Base-by-base conservation (phyloP, 2,329 filamentous ascomycete species). In the Talaromyces sp. region DNA sequence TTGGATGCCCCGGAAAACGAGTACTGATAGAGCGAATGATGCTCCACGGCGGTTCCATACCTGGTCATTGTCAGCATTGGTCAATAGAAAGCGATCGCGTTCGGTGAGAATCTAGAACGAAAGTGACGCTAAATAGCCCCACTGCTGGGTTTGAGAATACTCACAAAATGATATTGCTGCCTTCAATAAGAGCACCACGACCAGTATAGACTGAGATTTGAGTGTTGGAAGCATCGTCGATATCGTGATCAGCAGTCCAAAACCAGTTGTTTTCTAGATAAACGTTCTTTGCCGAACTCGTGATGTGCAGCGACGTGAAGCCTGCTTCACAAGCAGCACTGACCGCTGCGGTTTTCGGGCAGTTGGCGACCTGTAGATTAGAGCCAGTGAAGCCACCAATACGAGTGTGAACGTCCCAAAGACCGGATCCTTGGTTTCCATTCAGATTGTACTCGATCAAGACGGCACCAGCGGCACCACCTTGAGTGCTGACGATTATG, bases 391-490 rank as follows among this genome's bases (percentile, higher is more conserved):
- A 85, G 3, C 84, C 84, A 1, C 79, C 82, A 62, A 85, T 80
- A 4, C 83, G 78, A 25, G 82, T 77, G 68, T 85, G 84, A 1
- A 83, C 80, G 66, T 85, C 84, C 85, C 85, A 87, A 75, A 89
- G 83, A 15, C 85, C 87, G 3, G 77, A 76, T 27, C 73, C 75
- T 45, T 69, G 68, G 3, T 80, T 80, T 2, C 83, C 82, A 41
- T 80, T 80, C 17, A 93, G 80, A 73, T 93, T 93, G 82, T 88
- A 93, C 73, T 93, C 84, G 65, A 93, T 86, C 7, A 93, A 79
- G 8, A 89, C 82, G 1, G 90, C 90, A 4, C 91, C 91, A 1
- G 87, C 82, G 8, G 87, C 83, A 31, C 87, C 78, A 1, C 90
- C 90, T 64, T 86, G 83, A 0, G 89, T 91, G 63, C 87, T 87